These are phyloP conservation scores for Punica granatum DNA, from an alignment of 345 rosid species.

Conservation along the genomic window DNA sequence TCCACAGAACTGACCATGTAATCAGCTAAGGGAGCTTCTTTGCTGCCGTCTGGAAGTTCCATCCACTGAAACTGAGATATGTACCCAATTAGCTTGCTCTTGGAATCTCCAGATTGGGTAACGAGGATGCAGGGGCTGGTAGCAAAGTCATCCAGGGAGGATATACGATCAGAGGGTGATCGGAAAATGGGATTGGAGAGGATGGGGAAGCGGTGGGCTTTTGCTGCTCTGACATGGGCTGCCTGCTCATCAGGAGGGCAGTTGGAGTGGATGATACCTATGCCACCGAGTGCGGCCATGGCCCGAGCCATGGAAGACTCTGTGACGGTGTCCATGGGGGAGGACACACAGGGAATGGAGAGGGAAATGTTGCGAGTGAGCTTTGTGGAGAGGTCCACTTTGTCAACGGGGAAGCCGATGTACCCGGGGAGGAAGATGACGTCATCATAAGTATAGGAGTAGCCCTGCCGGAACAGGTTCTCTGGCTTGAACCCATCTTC, in stretches of 20 bases:
- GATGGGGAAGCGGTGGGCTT: constrained; percentile 62
- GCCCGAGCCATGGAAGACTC: constrained; percentile 85
- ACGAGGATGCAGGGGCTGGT: constrained; percentile 12
- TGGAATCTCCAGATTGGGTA: constrained; percentile 30
- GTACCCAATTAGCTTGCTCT: constrained; percentile 52
- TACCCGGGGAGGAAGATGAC: constrained; percentile 84
- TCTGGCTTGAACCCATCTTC: constrained; percentile 66
- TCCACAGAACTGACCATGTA: constrained; percentile 45
- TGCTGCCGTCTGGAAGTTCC: constrained; percentile 22
- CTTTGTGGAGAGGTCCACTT: constrained; percentile 63
- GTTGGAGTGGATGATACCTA: constrained; percentile 76
- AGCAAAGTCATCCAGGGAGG: constrained; percentile 9
- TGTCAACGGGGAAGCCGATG: constrained; percentile 83
- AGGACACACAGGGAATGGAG: constrained; percentile 74
- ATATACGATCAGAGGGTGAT: constrained; percentile 16
- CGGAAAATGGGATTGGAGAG: constrained; percentile 41
- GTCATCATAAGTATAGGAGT: constrained; percentile 88
- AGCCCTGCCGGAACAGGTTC: constrained; percentile 66
- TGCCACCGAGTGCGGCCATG: constrained; percentile 79
- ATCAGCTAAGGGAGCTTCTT: constrained; percentile 47
- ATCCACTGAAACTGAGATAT: constrained; percentile 52
- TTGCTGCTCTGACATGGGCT: constrained; percentile 26
- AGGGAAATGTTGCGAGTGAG: constrained; percentile 64
- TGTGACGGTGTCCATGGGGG: constrained; percentile 96
- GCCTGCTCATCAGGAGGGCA: constrained; percentile 56